Percentiles rank a stretch among this genome's conserved stretches.
These are phyloP conservation scores for Alternaria dauci DNA, from an alignment of 2,329 filamentous ascomycete species.

Conservation along the genomic window DNA sequence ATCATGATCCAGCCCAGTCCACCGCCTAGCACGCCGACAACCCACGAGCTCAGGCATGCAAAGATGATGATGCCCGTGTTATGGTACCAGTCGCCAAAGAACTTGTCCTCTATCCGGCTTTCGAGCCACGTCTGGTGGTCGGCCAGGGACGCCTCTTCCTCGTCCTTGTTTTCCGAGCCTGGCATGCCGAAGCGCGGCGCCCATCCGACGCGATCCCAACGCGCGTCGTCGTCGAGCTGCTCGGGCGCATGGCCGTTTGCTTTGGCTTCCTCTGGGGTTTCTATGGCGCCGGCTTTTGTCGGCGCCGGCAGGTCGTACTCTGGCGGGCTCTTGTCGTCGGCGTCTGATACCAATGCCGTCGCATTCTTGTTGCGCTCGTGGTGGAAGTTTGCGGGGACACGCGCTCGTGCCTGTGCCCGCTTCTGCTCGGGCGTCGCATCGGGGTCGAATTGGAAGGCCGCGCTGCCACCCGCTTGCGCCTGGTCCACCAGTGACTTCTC, in stretches of 20 bases:
- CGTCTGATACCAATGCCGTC: slow-evolving; percentile 78
- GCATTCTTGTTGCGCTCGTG: slow-evolving; percentile 69
- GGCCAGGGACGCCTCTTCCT: slow-evolving; percentile 71
- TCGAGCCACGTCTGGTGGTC: slow-evolving; percentile 92
- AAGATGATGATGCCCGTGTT: slow-evolving; percentile 95
- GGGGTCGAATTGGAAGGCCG: slow-evolving; percentile 87
- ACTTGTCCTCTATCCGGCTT: slow-evolving; percentile 82
- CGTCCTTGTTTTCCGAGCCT: slow-evolving; percentile 60
- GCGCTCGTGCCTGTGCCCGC: slow-evolving; percentile 75
- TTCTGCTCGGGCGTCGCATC: slow-evolving; percentile 86
- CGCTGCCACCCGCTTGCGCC: slow-evolving; percentile 78
- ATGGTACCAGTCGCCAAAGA: slow-evolving; percentile 98
- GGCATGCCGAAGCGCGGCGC: slow-evolving; percentile 77
- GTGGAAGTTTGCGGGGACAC: slow-evolving; percentile 70
- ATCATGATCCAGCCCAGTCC: slow-evolving; percentile 93
- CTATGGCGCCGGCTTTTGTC: slow-evolving; percentile 73
- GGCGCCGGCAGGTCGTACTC: slow-evolving; percentile 81
- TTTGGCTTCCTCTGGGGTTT: slow-evolving; percentile 57
- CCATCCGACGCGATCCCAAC: slow-evolving; percentile 76
- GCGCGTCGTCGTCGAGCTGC: slow-evolving; percentile 62
- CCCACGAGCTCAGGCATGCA: slow-evolving; percentile 88
- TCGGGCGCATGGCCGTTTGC: slow-evolving; percentile 62
- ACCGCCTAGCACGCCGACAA: slow-evolving; percentile 86
- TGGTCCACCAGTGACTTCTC: slow-evolving; percentile 78
- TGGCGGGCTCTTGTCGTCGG: slow-evolving; percentile 56